Percentiles rank a stretch among this genome's conserved stretches.
These are phyloP conservation scores for Tuber calosporum DNA, from an alignment of 495 filamentous ascomycete species.

Conservation along the genomic window DNA sequence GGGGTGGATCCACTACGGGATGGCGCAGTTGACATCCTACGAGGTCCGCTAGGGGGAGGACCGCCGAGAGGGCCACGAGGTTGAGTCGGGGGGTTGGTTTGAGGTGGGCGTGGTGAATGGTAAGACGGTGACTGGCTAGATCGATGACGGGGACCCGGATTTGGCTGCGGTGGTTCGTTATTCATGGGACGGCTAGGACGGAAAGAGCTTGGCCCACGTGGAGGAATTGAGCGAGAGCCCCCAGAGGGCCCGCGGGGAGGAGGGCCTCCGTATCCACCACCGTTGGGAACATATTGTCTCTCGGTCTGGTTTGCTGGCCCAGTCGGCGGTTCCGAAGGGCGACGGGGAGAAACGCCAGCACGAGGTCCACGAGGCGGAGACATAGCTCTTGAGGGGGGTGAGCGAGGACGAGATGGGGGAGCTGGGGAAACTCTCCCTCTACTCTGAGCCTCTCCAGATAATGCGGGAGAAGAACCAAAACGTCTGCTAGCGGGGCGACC, in stretches of 20 bases:
- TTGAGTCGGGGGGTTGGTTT: conserved; percentile 25
- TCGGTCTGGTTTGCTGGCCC: conserved; percentile 34
- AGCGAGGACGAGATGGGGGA: conserved; percentile 36
- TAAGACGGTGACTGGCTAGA: conserved; percentile 28
- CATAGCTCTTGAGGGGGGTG: conserved; percentile 34
- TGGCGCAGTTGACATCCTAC: conserved; percentile 27
- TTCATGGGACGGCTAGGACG: conserved; percentile 10
- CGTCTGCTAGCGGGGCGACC: conserved; percentile 19
- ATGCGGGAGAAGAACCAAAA: conserved; percentile 29
- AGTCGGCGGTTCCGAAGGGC: conserved; percentile 24
- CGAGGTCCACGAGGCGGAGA: conserved; percentile 38
- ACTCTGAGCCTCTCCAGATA: conserved; percentile 28
- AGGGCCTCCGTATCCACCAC: conserved; percentile 10
- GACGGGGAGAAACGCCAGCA: conserved; percentile 20
- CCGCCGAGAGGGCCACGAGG: conserved; percentile 17
- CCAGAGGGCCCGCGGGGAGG: conserved; percentile 31
- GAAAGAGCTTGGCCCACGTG: conserved; percentile 31
- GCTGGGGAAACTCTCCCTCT: conserved; percentile 30
- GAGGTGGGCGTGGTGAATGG: conserved; percentile 19
- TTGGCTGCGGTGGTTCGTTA: conserved; percentile 17
- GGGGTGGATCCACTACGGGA: conserved; percentile 25
- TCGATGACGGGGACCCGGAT: conserved; percentile 24
- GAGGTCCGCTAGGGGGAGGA: conserved; percentile 30
- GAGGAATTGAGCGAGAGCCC: conserved; percentile 23
- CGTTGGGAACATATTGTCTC: conserved; percentile 33